A percentile compares a stretch with the other conserved stretches of the same genome.
Evolutionary conservation across 1,284 basidiomycete genomes (phyloP).

Genomic region (Cutaneotrichosporon sp.): DNA sequence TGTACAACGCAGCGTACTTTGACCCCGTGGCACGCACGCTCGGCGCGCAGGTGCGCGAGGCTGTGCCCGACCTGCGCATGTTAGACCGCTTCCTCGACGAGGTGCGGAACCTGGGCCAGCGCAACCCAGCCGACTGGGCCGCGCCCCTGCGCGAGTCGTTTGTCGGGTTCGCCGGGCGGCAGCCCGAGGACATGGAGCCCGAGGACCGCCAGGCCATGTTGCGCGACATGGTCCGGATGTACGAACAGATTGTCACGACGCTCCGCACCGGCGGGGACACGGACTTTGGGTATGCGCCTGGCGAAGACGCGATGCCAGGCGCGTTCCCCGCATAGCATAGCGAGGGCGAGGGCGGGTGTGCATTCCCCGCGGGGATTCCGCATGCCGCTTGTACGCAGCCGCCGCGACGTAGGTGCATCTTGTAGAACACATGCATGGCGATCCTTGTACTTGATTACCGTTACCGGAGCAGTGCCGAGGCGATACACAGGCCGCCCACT

Average conservation of each 20-base stretch:
- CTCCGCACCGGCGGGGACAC: constrained; percentile 16
- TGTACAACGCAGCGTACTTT: constrained; percentile 74
- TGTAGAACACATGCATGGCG: not conserved
- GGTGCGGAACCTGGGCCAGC: constrained; percentile 19
- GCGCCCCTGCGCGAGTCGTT: constrained; percentile 21
- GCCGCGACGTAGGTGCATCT: not conserved
- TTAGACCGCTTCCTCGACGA: constrained; percentile 21
- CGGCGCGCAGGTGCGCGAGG: constrained; percentile 17
- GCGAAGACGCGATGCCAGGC: constrained; percentile 18
- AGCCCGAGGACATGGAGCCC: constrained; percentile 15
- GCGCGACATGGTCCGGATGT: constrained; percentile 21
- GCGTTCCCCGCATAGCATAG: constrained; percentile 12
- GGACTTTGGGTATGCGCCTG: constrained; percentile 12
- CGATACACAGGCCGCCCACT: not conserved
- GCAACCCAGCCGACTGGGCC: constrained; percentile 18
- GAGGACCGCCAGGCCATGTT: constrained; percentile 19
- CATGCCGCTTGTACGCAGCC: not conserved
- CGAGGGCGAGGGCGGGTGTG: not conserved
- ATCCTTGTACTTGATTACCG: not conserved
- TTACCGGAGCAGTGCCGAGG: not conserved
- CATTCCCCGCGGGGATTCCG: not conserved
- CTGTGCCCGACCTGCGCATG: constrained; percentile 9
- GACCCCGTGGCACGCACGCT: constrained; percentile 22
- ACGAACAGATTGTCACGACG: constrained; percentile 20
- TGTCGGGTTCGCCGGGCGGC: constrained; percentile 16